phyloP scores from a whole-genome alignment of 305 asterid genomes.

The Plantago rigida region DNA sequence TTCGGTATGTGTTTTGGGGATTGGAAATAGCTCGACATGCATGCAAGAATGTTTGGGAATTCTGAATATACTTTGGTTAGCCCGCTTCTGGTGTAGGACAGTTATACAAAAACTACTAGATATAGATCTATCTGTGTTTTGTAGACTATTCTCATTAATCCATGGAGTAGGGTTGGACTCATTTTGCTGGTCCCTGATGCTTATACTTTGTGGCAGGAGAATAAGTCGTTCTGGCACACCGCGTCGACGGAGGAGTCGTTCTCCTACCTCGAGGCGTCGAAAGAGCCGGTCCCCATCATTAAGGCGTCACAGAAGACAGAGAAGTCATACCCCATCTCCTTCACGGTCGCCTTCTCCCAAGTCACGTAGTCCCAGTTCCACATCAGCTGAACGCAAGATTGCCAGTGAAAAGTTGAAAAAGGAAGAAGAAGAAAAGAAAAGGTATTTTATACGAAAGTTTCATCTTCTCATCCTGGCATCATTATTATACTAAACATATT shows the following conservation, averaged over 20 bases:
- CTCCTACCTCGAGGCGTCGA: constrained; percentile 51
- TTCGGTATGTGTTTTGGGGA: no score
- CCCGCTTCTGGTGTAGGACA: no score
- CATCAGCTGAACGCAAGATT: constrained; percentile 41
- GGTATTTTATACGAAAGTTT: constrained; percentile 31
- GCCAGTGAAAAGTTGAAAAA: constrained; percentile 45
- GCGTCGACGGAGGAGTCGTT: constrained; percentile 49
- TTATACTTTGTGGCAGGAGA: constrained; percentile 33
- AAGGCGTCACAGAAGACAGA: constrained; percentile 55
- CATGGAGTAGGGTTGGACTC: neutral
- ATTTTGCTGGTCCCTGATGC: neutral
- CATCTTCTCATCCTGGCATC: constrained; percentile 7
- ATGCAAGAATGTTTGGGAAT: no score
- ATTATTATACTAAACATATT: neutral
- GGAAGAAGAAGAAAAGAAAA: constrained; percentile 70
- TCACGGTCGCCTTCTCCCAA: constrained; percentile 43
- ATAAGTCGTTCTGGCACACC: constrained; percentile 56
- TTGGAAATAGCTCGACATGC: no score
- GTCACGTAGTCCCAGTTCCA: constrained; percentile 48
- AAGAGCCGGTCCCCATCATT: constrained; percentile 59
- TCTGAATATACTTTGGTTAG: no score
- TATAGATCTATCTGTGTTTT: no score
- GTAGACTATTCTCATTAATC: no score
- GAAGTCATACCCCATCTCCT: constrained; percentile 46
- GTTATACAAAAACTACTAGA: no score